Conservation (phyloP, 1,139 yeast genomes). For the Suhomyces chickasaworum region DNA sequence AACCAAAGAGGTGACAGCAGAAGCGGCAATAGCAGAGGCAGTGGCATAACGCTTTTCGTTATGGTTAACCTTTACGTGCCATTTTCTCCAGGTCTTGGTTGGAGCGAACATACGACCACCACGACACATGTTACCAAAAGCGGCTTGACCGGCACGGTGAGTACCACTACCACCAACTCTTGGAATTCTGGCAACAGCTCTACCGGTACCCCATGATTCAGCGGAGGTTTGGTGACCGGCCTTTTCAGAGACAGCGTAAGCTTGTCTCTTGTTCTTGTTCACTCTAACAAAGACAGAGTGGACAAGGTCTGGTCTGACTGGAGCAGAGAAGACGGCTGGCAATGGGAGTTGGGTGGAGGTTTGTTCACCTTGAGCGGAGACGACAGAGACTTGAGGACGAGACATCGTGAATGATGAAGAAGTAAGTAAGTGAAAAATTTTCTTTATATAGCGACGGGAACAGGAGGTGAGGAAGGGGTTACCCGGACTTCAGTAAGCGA, state of each 20-base stretch:
- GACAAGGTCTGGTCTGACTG: conserved; percentile 99
- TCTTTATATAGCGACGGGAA: conserved; percentile 10
- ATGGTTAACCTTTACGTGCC: conserved; percentile 99
- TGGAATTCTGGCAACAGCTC: conserved; percentile 99
- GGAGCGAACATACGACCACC: conserved; percentile 99
- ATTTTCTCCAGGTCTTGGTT: conserved; percentile 99
- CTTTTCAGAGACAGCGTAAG: conserved; percentile 98
- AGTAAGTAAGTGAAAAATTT: conserved; percentile 23
- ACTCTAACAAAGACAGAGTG: conserved; percentile 98
- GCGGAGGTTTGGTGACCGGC: conserved; percentile 99
- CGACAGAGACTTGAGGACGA: conserved; percentile 97
- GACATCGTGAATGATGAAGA: conserved; percentile 52
- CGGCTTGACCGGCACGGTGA: conserved; percentile 99
- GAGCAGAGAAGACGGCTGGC: conserved; percentile 99
- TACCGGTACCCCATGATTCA: conserved; percentile 99
- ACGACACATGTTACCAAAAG: conserved; percentile 99
- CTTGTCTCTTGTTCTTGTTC: conserved; percentile 99
- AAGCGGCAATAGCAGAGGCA: conserved; percentile 99
- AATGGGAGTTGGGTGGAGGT: conserved; percentile 83
- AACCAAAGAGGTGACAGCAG: conserved; percentile 97
- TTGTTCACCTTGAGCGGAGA: conserved; percentile 85
- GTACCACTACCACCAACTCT: conserved; percentile 99
- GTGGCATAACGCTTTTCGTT: conserved; percentile 99
- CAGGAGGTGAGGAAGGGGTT: conserved; percentile 5
- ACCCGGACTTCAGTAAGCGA: conserved; percentile 6